Percentiles rank a stretch among this genome's conserved stretches.
Evolutionary conservation across 768 basidiomycete genomes (phyloP).

Genomic region (Candolleomyces aberdarensis): DNA sequence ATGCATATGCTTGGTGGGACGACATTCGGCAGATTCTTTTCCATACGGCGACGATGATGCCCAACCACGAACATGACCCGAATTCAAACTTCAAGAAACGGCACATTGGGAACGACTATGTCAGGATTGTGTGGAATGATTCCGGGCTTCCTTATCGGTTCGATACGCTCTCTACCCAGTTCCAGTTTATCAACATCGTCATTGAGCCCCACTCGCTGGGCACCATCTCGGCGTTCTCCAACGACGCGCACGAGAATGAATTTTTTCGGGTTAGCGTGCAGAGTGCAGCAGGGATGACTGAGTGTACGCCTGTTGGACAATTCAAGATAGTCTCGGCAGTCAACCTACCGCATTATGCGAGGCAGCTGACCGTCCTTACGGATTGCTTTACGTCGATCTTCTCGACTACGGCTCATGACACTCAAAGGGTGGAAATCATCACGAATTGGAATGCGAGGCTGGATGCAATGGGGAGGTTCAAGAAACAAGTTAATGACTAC

Average conservation of each 20-base stretch:
- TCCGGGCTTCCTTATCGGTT: slow-evolving; percentile 87
- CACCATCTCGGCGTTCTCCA: slow-evolving; percentile 80
- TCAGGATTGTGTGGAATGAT: slow-evolving; percentile 98
- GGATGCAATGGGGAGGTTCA: slow-evolving; percentile 75
- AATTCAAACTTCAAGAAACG: slow-evolving; percentile 84
- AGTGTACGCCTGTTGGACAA: slow-evolving; percentile 88
- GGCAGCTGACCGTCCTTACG: slow-evolving; percentile 82
- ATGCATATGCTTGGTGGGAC: slow-evolving; percentile 99
- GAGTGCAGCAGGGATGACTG: slow-evolving; percentile 84
- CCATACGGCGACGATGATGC: slow-evolving; percentile 98
- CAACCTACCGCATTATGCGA: slow-evolving; percentile 80
- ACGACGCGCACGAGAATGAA: slow-evolving; percentile 84
- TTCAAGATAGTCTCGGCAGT: slow-evolving; percentile 94
- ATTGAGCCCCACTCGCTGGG: slow-evolving; percentile 90
- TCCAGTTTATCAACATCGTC: slow-evolving; percentile 97
- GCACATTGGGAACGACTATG: slow-evolving; percentile 95
- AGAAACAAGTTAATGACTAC: slow-evolving; percentile 26
- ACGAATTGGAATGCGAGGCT: slow-evolving; percentile 88
- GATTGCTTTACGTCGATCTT: slow-evolving; percentile 92
- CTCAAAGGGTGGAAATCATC: slow-evolving; percentile 68
- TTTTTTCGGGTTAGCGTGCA: slow-evolving; percentile 96
- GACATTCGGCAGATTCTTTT: slow-evolving; percentile 94
- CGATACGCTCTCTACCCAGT: slow-evolving; percentile 88
- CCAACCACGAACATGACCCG: slow-evolving; percentile 64
- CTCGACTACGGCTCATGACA: slow-evolving; percentile 68